Conservation (phyloP, 805 yeast genomes). For the Yarrowia osloensis region DNA sequence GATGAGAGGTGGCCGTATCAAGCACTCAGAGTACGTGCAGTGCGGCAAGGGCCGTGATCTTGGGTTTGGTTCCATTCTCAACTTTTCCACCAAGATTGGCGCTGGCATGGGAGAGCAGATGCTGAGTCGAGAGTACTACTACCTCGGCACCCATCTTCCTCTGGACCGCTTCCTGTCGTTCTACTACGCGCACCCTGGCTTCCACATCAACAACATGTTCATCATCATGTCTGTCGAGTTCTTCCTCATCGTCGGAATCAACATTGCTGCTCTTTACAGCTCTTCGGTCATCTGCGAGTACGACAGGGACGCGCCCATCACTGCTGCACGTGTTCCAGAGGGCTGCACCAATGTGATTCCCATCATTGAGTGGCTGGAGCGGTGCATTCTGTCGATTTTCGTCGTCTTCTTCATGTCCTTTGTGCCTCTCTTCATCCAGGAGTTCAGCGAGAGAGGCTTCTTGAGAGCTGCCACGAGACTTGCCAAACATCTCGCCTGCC, state of each 20-base stretch:
- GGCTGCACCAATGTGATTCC: constrained; percentile 77
- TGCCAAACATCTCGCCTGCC: constrained; percentile 64
- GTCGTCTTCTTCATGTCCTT: constrained; percentile 73
- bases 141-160: constrained; percentile 74
- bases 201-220: constrained; percentile 76
- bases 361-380: constrained; percentile 69
- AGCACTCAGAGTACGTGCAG: constrained; percentile 79
- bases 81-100: constrained; percentile 81
- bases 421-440: constrained; percentile 75
- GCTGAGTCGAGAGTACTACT: constrained; percentile 78
- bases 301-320: constrained; percentile 58
- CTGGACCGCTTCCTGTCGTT: constrained; percentile 76
- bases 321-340: constrained; percentile 60
- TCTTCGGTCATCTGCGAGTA: constrained; percentile 64
- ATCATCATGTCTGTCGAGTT: constrained; percentile 69
- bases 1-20: constrained; percentile 78
- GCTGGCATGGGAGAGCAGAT: constrained; percentile 92
- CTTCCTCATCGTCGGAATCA: constrained; percentile 58
- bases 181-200: constrained; percentile 85
- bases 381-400: constrained; percentile 72
- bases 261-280: constrained; percentile 63
- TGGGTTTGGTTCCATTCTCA: constrained; percentile 80
- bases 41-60: constrained; percentile 88
- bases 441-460: constrained; percentile 73
- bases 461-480: constrained; percentile 66